Evolutionary conservation across 345 rosid genomes (phyloP).

Genomic region (Arabis alpina): DNA sequence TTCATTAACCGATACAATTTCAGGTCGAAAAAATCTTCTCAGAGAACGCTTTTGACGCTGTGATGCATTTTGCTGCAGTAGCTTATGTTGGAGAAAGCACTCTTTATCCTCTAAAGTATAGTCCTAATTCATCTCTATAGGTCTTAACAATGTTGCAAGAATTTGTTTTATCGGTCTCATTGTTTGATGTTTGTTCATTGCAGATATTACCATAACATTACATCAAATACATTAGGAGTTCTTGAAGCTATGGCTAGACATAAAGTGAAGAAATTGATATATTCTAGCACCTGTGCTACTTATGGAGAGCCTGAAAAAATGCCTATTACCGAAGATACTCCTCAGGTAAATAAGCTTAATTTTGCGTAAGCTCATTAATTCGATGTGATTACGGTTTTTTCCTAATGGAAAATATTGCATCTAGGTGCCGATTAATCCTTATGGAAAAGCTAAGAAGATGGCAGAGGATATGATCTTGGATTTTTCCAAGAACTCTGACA

Average conservation of each 20-base stretch:
- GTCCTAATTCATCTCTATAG: not conserved
- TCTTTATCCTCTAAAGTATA: constrained; percentile 83
- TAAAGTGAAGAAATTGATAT: constrained; percentile 79
- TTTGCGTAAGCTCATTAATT: not conserved
- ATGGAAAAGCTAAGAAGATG: constrained; percentile 99
- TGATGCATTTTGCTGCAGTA: constrained; percentile 99
- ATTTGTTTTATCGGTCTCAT: constrained; percentile 7
- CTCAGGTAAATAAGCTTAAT: constrained; percentile 53
- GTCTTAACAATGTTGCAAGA: not conserved
- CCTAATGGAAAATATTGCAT: not conserved
- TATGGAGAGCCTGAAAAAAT: constrained; percentile 97
- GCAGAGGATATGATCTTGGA: constrained; percentile 96
- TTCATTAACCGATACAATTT: constrained; percentile 1
- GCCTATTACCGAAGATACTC: constrained; percentile 97
- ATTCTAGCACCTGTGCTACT: constrained; percentile 98
- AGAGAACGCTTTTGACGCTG: constrained; percentile 95
- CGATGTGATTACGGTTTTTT: not conserved
- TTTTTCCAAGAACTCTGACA: constrained; percentile 82
- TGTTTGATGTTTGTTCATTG: constrained; percentile 32
- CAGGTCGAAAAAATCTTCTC: constrained; percentile 88
- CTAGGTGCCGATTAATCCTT: constrained; percentile 92
- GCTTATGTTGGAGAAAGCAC: constrained; percentile 99
- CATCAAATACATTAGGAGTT: constrained; percentile 89
- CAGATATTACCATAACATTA: constrained; percentile 97
- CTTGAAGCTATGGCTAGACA: constrained; percentile 88